A percentile compares a stretch with the other conserved stretches of the same genome.
phyloP scores from a whole-genome alignment of 371 early-diverging fungal species.

The Mucor ambiguus region DNA sequence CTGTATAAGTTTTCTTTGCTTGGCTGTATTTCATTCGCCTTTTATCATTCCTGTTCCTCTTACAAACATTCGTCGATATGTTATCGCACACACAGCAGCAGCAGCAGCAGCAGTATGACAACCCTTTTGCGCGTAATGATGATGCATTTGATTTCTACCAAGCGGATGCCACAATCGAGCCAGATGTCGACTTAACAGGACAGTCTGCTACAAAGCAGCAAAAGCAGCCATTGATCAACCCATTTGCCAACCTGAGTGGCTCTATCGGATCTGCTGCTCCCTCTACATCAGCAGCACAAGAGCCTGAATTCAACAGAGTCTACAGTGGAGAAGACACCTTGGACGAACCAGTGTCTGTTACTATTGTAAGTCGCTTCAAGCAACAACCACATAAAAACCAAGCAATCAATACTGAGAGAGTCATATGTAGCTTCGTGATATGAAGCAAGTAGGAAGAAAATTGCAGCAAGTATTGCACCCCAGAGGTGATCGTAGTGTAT shows the following conservation, averaged over 20 bases:
- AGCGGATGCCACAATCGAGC: conserved; percentile 24
- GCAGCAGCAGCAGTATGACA: conserved; percentile 20
- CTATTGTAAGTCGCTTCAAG: conserved; percentile 60
- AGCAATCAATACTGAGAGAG: conserved; percentile 4
- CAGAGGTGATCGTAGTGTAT: conserved; percentile 61
- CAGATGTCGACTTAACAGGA: conserved; percentile 37
- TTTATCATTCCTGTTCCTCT: neutral
- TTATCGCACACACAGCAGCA: conserved; percentile 12
- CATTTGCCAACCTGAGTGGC: conserved; percentile 21
- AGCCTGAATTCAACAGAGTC: neutral
- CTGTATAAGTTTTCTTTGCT: neutral
- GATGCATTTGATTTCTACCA: conserved; percentile 22
- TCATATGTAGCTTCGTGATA: conserved; percentile 73
- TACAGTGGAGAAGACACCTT: conserved; percentile 67
- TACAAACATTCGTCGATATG: conserved; percentile 4
- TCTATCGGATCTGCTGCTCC: conserved; percentile 21
- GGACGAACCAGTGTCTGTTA: conserved; percentile 88
- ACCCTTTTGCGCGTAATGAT: conserved; percentile 28
- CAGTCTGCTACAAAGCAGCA: conserved; percentile 32
- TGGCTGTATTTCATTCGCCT: conserved; percentile 1
- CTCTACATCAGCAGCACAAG: neutral
- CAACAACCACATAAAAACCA: neutral
- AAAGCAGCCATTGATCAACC: conserved; percentile 15
- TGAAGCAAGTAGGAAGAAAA: conserved; percentile 71
- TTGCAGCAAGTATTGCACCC: conserved; percentile 77